Evolutionary conservation across 495 filamentous ascomycete species (phyloP).

Genomic region (Talaromyces adpressus): DNA sequence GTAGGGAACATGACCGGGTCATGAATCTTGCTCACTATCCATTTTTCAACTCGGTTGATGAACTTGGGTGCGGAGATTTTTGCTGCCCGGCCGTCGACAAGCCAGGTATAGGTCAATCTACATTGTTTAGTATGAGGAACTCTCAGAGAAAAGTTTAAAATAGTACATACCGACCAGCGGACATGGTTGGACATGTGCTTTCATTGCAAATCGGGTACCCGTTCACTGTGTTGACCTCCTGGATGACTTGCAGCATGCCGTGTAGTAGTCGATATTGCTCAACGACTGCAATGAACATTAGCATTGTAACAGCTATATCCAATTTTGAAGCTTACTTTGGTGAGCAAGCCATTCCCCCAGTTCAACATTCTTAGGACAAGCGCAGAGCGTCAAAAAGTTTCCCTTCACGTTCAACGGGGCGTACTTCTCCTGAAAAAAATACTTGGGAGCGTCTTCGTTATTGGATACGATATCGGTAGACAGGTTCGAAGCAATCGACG

Average conservation of each 20-base stretch:
- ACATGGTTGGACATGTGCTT: constrained; percentile 81
- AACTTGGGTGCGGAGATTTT: constrained; percentile 78
- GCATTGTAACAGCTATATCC: not conserved
- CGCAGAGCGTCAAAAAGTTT: constrained; percentile 91
- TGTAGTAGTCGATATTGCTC: constrained; percentile 84
- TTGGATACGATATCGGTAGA: constrained; percentile 41
- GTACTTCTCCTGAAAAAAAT: constrained; percentile 73
- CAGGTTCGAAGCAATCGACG: constrained; percentile 45
- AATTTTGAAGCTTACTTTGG: constrained; percentile 56
- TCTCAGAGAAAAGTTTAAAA: too few species aligned
- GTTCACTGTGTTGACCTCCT: constrained; percentile 64
- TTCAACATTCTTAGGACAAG: constrained; percentile 81
- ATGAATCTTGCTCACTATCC: constrained; percentile 87
- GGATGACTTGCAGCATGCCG: constrained; percentile 75
- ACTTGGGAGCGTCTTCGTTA: constrained; percentile 52
- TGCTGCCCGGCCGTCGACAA: constrained; percentile 41
- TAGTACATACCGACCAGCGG: constrained; percentile 71
- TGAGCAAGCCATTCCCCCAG: constrained; percentile 91
- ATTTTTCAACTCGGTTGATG: constrained; percentile 86
- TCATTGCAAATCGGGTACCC: constrained; percentile 74
- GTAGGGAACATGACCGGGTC: constrained; percentile 83
- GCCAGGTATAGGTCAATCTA: constrained; percentile 90
- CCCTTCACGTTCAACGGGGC: constrained; percentile 85
- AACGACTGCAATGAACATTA: constrained; percentile 51
- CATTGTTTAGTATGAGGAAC: not conserved